phyloP scores from a whole-genome alignment of 352 stramenopile species.

The Poterioochromonas sp. region DNA sequence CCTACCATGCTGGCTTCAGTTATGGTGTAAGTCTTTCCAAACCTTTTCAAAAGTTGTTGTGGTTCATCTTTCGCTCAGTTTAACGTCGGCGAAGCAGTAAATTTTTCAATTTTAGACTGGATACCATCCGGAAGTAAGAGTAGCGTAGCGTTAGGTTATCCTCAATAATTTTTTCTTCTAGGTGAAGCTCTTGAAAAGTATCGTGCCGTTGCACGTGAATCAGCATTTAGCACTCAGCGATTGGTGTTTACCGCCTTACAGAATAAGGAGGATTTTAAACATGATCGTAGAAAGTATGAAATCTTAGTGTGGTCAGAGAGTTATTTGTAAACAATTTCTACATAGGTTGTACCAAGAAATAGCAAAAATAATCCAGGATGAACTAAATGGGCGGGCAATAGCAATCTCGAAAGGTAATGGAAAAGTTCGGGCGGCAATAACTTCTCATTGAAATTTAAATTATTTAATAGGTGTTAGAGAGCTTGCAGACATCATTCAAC shows the following conservation, averaged over 20 bases:
- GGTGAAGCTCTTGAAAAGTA: conserved; percentile 58
- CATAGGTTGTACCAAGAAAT: not conserved
- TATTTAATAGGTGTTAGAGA: conserved; percentile 24
- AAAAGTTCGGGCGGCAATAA: not conserved
- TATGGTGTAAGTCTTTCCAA: conserved; percentile 65
- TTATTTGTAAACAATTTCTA: conserved; percentile 33
- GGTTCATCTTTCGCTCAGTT: conserved; percentile 31
- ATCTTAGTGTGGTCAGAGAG: conserved; percentile 42
- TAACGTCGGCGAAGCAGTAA: conserved; percentile 47
- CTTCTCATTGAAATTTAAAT: not conserved
- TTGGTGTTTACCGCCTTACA: conserved; percentile 64
- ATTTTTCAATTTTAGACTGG: conserved; percentile 39
- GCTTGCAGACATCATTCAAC: conserved; percentile 4
- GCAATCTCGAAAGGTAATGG: not conserved
- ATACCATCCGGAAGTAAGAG: conserved; percentile 1
- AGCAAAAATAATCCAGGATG: not conserved
- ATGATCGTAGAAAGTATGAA: conserved; percentile 49
- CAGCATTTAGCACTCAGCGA: conserved; percentile 53
- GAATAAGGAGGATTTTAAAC: conserved; percentile 54
- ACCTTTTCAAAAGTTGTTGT: not conserved
- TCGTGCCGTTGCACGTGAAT: conserved; percentile 55
- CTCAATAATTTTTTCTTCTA: conserved; percentile 52
- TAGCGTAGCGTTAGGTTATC: too few relatives aligned
- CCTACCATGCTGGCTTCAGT: conserved; percentile 95
- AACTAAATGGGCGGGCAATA: not conserved